Percentiles rank a stretch among this genome's conserved stretches.
These are phyloP conservation scores for Didymosphaeria variabile DNA, from an alignment of 2,329 filamentous ascomycete species.

Conservation along the genomic window DNA sequence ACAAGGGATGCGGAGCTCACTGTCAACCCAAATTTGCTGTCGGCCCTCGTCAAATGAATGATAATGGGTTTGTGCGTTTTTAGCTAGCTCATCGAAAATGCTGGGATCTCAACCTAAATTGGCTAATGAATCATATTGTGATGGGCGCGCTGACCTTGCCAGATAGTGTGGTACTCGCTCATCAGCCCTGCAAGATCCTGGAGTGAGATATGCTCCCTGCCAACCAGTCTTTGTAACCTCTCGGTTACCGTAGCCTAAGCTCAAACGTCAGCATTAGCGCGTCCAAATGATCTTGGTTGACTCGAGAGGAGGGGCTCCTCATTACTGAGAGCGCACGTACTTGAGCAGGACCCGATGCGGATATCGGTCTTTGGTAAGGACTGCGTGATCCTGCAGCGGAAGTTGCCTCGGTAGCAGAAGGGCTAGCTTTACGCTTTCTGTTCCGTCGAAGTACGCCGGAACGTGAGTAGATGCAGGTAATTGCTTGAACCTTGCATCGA, in stretches of 20 bases:
- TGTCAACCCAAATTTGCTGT: neutral
- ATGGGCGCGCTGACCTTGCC: slow-evolving; percentile 5
- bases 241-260: slow-evolving; percentile 4
- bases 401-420: neutral
- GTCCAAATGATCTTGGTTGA: neutral
- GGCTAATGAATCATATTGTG: neutral
- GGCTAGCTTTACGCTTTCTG: slow-evolving; percentile 12
- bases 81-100: neutral
- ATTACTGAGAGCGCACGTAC: neutral
- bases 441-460: slow-evolving; percentile 16
- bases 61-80: neutral
- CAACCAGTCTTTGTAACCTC: slow-evolving; percentile 8
- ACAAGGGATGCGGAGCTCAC: neutral
- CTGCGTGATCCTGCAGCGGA: neutral
- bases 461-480: slow-evolving; percentile 15
- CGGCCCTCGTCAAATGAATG: slow-evolving; percentile 1
- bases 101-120: neutral
- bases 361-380: neutral
- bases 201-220: slow-evolving; percentile 6
- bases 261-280: neutral
- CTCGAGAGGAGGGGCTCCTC: neutral
- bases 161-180: slow-evolving; percentile 11
- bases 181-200: slow-evolving; percentile 6
- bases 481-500: slow-evolving; percentile 9
- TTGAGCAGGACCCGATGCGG: neutral